phyloP scores from a whole-genome alignment of 1,284 basidiomycete species.

The Trametes polyzona region DNA sequence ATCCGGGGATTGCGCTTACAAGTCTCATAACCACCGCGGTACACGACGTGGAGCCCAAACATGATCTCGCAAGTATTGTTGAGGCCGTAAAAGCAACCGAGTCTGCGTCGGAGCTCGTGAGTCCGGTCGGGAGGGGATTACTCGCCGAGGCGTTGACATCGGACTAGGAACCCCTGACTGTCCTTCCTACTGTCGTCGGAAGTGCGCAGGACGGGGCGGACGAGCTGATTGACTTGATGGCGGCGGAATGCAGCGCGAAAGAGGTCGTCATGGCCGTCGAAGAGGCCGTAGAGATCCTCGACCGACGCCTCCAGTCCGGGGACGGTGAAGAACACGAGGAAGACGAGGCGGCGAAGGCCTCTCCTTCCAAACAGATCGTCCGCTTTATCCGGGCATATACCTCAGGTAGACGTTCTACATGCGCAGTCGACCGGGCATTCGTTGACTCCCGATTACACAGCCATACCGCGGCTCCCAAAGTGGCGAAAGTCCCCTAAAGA shows the following conservation, averaged over 20 bases:
- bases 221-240: slow-evolving; percentile 49
- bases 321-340: slow-evolving; percentile 39
- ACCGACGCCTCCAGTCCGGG: slow-evolving; percentile 30
- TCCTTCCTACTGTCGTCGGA: slow-evolving; percentile 50
- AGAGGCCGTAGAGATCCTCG: slow-evolving; percentile 57
- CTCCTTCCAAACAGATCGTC: slow-evolving; percentile 36
- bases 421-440: too few relatives aligned
- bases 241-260: slow-evolving; percentile 52
- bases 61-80: slow-evolving; percentile 24
- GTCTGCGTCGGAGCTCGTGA: slow-evolving; percentile 29
- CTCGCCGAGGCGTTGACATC: background rate
- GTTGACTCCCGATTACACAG: slow-evolving; percentile 35
- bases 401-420: too few relatives aligned
- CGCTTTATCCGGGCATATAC: slow-evolving; percentile 45
- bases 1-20: slow-evolving; percentile 26
- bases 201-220: slow-evolving; percentile 42
- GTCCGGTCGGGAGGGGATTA: background rate
- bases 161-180: slow-evolving; percentile 54
- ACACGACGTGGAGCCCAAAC: slow-evolving; percentile 28
- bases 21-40: slow-evolving; percentile 31
- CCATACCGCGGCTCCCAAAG: slow-evolving; percentile 47
- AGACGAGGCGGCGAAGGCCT: slow-evolving; percentile 23
- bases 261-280: slow-evolving; percentile 65
- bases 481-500: slow-evolving; percentile 31
- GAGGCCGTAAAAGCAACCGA: slow-evolving; percentile 25